Evolutionary conservation across 805 yeast species (phyloP), one percentile per base, ranked within the genome.

Genomic region (Priceomyces carsonii): DNA sequence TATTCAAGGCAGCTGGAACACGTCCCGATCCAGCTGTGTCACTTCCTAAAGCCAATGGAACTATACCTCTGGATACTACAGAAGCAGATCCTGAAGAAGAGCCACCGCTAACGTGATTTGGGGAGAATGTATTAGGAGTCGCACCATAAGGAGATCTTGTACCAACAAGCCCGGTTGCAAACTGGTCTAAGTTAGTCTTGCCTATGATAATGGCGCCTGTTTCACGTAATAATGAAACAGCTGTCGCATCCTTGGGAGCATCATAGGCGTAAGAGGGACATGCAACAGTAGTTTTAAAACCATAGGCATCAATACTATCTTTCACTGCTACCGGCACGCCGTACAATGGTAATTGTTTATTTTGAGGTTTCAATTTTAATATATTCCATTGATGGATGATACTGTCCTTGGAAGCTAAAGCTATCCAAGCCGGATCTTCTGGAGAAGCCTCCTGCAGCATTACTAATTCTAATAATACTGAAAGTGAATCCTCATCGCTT

Each of bases 11-110:
- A 17, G 98, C 98, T 18, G 99, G 99, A 21, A 91, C 99, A 53
- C 99, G 77, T 26, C 97, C 97, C 5, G 96, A 87, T 14, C 99
- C 99, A 6, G 99, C 99, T 22, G 99, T 91, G 57, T 91, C 99
- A 5, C 98, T 93, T 23, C 97, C 97, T 48, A 91, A 70, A 1
- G 96, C 75, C 31, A 91, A 53, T 21, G 98, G 96, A 12, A 87
- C 96, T 31, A 81, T 69, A 40, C 98, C 98, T 47, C 89, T 75
- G 13, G 89, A 91, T 13, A 89, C 97, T 15, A 82, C 90, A 10
- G 82, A 80, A 5, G 96, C 95, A n/a, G 96, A 87, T 8, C 99
- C 99, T 0, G 97, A 88, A 25, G 95, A 83, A 2, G 96, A 88
- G 19, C 99, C 99, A 33, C 99, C 99, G 37, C 89, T 77, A 12